Evolutionary conservation across 2,329 filamentous ascomycete species (phyloP).

Genomic region (Colletotrichum horii): DNA sequence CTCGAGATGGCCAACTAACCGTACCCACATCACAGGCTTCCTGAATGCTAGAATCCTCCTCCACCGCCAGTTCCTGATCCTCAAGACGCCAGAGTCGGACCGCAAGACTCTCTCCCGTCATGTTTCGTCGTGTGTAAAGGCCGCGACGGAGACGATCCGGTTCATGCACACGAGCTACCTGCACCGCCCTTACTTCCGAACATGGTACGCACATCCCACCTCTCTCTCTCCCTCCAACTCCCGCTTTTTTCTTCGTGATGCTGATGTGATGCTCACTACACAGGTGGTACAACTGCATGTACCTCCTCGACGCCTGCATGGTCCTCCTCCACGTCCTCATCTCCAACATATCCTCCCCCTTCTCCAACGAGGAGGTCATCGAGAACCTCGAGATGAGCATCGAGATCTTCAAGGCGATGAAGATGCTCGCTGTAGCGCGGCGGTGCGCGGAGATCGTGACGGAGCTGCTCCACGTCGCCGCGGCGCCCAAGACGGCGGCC

Average conservation of each 20-base stretch:
- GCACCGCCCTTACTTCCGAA: constrained; percentile 14
- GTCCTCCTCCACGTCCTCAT: constrained; percentile 17
- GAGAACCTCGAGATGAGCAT: constrained; percentile 18
- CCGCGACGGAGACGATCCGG: constrained; percentile 5
- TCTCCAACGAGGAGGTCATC: constrained; percentile 8
- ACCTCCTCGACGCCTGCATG: constrained; percentile 18
- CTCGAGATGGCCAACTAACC: background rate
- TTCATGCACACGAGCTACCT: constrained; percentile 21
- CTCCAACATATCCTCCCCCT: constrained; percentile 10
- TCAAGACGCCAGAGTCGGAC: background rate
- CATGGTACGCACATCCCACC: background rate
- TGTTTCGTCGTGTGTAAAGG: background rate
- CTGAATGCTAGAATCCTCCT: constrained; percentile 13
- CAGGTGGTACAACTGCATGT: constrained; percentile 22
- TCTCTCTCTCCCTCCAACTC: background rate
- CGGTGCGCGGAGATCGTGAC: constrained; percentile 18
- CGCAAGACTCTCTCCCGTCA: constrained; percentile 4
- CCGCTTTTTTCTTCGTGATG: background rate
- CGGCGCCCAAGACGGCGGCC: background rate
- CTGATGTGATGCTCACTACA: background rate
- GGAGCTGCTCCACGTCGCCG: constrained; percentile 6
- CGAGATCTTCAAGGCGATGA: constrained; percentile 20
- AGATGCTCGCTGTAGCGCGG: constrained; percentile 16
- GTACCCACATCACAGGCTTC: background rate
- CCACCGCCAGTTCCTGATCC: constrained; percentile 13